These are phyloP conservation scores for Saussurea involucrata DNA, from an alignment of 129 eudicot genomes.

Conservation along the genomic window DNA sequence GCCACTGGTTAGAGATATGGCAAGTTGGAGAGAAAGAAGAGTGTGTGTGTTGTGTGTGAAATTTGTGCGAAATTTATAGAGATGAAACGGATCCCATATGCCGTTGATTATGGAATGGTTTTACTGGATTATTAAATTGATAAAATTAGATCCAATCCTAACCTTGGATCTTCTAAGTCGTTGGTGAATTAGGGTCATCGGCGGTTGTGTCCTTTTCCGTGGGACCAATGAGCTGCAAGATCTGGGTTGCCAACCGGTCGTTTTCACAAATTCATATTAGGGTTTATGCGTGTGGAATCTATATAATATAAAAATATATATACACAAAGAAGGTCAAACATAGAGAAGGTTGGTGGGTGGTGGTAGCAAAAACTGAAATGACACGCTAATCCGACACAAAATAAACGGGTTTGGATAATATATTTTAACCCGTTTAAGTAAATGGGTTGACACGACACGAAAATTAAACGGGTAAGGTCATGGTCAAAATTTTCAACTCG, in stretches of 20 bases:
- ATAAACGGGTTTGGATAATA: no score
- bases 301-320: neutral
- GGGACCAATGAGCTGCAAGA: constrained; percentile 11
- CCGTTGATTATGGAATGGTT: neutral
- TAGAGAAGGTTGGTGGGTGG: constrained; percentile 10
- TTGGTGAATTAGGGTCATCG: constrained; percentile 11
- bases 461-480: no score
- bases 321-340: neutral
- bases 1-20: constrained; percentile 37
- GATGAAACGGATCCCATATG: constrained; percentile 2
- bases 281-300: constrained; percentile 8
- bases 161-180: constrained; percentile 21
- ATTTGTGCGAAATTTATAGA: constrained; percentile 26
- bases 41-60: neutral
- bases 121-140: constrained; percentile 12
- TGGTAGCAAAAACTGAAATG: neutral
- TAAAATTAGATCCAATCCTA: constrained; percentile 19
- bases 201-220: constrained; percentile 22
- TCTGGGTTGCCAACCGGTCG: constrained; percentile 18
- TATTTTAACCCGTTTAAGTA: no score
- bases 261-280: neutral
- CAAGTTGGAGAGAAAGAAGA: neutral
- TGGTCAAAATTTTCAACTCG: no score
- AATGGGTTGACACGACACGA: no score
- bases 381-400: no score